Evolutionary conservation across 1,139 yeast species (phyloP), one percentile per base, ranked within the genome.

Genomic region (Sporopachydermia cereana): DNA sequence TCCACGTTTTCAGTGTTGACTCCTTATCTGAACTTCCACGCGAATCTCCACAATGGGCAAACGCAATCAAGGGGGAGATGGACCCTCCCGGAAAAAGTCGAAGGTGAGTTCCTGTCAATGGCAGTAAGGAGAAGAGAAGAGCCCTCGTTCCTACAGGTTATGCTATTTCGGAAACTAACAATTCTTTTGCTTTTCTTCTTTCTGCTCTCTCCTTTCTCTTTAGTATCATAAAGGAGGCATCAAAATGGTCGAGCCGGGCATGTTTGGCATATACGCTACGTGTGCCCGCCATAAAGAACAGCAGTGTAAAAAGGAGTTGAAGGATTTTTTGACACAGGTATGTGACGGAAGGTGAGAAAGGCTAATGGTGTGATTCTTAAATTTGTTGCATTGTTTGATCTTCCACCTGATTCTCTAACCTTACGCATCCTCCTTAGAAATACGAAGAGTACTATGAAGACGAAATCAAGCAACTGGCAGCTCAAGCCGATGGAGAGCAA

Each of bases 231-330:
- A 34, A n/a, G 39, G 39, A 12, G 39, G 39, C 5, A 21, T 20
- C 9, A 34, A 34, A 21, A 34, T 34, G 39, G 39, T 66, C 21
- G 96, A 86, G 55, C 95, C 96, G 0, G 79, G 79, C 44, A 82
- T 94, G 50, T 67, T 81, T 42, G 96, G 97, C 1, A 68, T 85
- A 1, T 91, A 81, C 62, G 95, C 88, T 21, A 84, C 96, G 0
- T 85, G 96, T 61, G 72, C 76, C 44, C 70, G 95, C 54, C 82
- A 84, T 41, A 77, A 80, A 52, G 96, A 89, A 61, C 71, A 73
- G 48, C 77, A 74, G 47, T 84, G 95, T 54, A 74, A 80, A 20
- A 76, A 77, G 49, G 97, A 89, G 60, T 66, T 89, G 54, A 70
- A 76, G 54, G 64, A 71, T 46, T 62, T 88, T 31, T 73, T 89